These are phyloP conservation scores for Acarospora socialis DNA, from an alignment of 2,329 filamentous ascomycete genomes.

Conservation along the genomic window DNA sequence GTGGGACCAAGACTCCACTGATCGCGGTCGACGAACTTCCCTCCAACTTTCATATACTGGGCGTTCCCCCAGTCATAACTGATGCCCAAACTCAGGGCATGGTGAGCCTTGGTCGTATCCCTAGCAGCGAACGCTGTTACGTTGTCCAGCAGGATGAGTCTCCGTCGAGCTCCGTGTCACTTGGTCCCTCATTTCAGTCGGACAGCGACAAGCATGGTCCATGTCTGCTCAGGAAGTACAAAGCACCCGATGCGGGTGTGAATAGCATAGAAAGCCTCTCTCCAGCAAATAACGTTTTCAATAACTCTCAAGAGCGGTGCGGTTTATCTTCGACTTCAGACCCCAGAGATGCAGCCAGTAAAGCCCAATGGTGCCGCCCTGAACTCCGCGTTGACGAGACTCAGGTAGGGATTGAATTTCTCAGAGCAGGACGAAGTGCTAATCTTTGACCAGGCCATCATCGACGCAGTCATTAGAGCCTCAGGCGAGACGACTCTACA, in stretches of 20 bases:
- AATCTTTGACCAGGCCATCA: conserved; percentile 1
- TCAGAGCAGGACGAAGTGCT: no score
- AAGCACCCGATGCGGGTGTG: no score
- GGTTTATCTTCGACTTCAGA: no score
- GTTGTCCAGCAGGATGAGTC: conserved; percentile 18
- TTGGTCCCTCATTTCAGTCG: conserved; percentile 4
- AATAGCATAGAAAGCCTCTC: no score
- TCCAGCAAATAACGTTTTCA: no score
- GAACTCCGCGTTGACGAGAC: conserved; percentile 3
- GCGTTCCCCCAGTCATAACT: conserved; percentile 23
- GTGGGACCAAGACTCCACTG: conserved; percentile 28
- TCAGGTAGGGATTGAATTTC: conserved; percentile 2
- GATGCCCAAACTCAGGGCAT: conserved; percentile 28
- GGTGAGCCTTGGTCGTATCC: conserved; percentile 26
- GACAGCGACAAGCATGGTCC: neutral
- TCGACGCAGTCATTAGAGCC: conserved; percentile 3
- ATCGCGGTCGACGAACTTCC: conserved; percentile 34
- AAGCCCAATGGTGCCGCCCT: no score
- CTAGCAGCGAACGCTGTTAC: conserved; percentile 22
- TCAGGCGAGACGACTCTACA: no score
- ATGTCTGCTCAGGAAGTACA: no score
- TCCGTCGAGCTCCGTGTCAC: conserved; percentile 3
- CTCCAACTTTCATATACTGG: conserved; percentile 22
- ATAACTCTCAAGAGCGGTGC: no score
- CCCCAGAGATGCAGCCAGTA: no score